phyloP scores from a whole-genome alignment of 495 filamentous ascomycete species.

The Bacidia rubella region DNA sequence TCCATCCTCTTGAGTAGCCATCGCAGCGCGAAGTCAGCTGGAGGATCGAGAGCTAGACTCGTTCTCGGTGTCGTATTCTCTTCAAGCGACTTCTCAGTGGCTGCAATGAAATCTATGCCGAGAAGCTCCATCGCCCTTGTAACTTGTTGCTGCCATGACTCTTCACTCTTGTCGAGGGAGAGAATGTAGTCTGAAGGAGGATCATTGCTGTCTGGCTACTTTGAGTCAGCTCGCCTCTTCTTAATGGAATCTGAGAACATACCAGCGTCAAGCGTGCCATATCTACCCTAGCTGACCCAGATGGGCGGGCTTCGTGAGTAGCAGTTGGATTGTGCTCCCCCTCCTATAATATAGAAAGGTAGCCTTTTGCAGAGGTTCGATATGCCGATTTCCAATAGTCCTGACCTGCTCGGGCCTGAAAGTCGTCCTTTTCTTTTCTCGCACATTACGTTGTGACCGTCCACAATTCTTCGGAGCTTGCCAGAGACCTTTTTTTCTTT shows the following conservation, averaged over 20 bases:
- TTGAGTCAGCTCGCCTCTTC: neutral
- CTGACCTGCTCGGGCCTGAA: too few species aligned
- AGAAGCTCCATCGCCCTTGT: slow-evolving; percentile 36
- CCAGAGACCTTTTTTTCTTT: too few species aligned
- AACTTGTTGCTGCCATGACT: slow-evolving; percentile 28
- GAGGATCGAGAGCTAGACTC: slow-evolving; percentile 22
- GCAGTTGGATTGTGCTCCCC: too few species aligned
- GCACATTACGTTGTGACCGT: too few species aligned
- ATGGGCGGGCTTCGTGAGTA: too few species aligned
- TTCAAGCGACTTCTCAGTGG: neutral
- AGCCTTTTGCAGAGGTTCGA: too few species aligned
- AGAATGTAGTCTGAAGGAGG: slow-evolving; percentile 36
- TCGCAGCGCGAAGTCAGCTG: slow-evolving; percentile 52
- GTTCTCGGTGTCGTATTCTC: neutral
- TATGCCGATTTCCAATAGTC: too few species aligned
- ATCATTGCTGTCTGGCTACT: slow-evolving; percentile 1
- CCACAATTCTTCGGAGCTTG: too few species aligned
- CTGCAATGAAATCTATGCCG: slow-evolving; percentile 25
- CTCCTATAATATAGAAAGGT: too few species aligned
- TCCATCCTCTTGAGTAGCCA: slow-evolving; percentile 55
- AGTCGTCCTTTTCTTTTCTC: too few species aligned
- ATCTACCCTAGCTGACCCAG: neutral
- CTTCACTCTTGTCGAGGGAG: slow-evolving; percentile 36
- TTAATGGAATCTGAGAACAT: neutral
- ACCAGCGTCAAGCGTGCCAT: slow-evolving; percentile 6